phyloP scores from a whole-genome alignment of 73 alveolate species.

The Paraurostyla sp. region DNA sequence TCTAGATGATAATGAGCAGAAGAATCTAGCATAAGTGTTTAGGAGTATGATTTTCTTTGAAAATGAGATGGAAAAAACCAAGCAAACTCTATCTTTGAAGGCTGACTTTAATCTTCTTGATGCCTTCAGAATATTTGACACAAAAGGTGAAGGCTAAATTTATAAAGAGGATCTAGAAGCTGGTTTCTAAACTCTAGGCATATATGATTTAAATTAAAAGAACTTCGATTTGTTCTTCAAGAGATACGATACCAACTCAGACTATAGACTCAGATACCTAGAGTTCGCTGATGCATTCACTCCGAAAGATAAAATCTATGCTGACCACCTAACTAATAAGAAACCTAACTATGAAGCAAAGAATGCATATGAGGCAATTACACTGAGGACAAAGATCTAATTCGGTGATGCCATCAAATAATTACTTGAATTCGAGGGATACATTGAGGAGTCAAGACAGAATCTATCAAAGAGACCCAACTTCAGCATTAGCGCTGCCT shows the following conservation, averaged over 20 bases:
- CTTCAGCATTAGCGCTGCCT: conserved; percentile 61
- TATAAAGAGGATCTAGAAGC: conserved; percentile 77
- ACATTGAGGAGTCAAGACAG: conserved; percentile 46
- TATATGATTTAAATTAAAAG: conserved; percentile 55
- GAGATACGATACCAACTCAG: conserved; percentile 69
- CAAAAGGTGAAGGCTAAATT: conserved; percentile 75
- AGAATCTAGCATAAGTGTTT: conserved; percentile 45
- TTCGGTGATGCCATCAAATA: conserved; percentile 1
- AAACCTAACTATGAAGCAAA: conserved; percentile 41
- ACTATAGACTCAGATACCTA: conserved; percentile 61
- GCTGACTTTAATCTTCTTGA: conserved; percentile 91
- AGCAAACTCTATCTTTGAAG: conserved; percentile 73
- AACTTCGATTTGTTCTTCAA: conserved; percentile 69
- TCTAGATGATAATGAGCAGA: conserved; percentile 37
- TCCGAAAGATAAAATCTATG: conserved; percentile 47
- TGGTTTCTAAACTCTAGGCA: conserved; percentile 72
- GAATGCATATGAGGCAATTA: background rate
- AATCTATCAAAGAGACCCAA: conserved; percentile 34
- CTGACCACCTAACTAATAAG: background rate
- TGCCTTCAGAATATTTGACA: conserved; percentile 90
- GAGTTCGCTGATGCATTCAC: conserved; percentile 72
- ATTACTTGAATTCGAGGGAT: conserved; percentile 13
- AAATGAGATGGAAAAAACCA: conserved; percentile 78
- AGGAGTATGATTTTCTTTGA: conserved; percentile 30
- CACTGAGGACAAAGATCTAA: conserved; percentile 3